These are phyloP conservation scores for Oryza coarctata DNA, from an alignment of 176 grass and related monocot genomes.

Conservation along the genomic window DNA sequence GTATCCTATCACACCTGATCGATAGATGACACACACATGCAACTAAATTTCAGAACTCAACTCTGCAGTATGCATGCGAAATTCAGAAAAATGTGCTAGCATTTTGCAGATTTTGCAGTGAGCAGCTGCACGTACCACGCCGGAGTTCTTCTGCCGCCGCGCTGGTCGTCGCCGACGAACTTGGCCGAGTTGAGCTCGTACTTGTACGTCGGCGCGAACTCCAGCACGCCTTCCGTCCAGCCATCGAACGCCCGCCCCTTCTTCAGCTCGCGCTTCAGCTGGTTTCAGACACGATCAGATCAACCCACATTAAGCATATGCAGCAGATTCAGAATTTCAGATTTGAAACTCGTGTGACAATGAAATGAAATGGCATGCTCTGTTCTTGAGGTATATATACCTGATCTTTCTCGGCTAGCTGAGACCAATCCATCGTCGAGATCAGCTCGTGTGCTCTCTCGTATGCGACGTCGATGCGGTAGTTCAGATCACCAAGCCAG, in stretches of 20 bases:
- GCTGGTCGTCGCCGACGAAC: conserved; percentile 72
- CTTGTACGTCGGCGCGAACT: conserved; percentile 95
- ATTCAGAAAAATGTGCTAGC: background rate
- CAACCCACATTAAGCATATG: background rate
- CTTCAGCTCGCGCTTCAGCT: conserved; percentile 72
- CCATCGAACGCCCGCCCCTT: conserved; percentile 75
- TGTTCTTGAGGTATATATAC: conserved; percentile 17
- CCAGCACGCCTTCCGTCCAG: conserved; percentile 77
- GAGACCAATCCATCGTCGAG: conserved; percentile 42
- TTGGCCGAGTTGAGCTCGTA: conserved; percentile 59
- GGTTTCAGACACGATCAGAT: background rate
- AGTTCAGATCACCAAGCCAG: conserved; percentile 95
- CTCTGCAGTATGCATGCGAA: too few species aligned
- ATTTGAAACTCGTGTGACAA: too few species aligned
- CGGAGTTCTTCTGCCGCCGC: conserved; percentile 62
- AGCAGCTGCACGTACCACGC: conserved; percentile 47
- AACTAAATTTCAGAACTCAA: too few species aligned
- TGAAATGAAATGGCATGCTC: background rate
- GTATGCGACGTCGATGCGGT: conserved; percentile 76
- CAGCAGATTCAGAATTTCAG: background rate
- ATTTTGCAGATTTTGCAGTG: background rate
- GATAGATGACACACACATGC: too few species aligned
- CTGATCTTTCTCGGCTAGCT: conserved; percentile 75
- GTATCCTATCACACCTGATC: conserved; percentile 65
- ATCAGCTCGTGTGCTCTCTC: conserved; percentile 61